Conservation (phyloP, 225 moss, liverwort and hornwort species). For the Sphagnum tenellum region DNA sequence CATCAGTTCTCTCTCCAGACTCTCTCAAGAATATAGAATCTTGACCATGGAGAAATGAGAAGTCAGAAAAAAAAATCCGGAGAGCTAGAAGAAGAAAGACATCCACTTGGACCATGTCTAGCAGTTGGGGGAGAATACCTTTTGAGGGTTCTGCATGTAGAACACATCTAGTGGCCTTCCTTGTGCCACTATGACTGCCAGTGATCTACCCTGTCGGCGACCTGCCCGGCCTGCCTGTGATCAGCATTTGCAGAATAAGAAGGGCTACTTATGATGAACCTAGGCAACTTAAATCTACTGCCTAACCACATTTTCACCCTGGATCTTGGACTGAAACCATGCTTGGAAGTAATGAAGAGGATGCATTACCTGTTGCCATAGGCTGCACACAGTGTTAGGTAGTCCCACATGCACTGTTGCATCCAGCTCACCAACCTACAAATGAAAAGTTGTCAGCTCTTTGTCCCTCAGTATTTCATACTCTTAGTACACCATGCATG, state of each 20-base stretch:
- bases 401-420: slow-evolving; percentile 55
- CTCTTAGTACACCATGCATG: too few relatives aligned
- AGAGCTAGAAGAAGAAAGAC: neutral
- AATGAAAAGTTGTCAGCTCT: neutral
- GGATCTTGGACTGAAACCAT: too few relatives aligned
- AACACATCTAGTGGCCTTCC: slow-evolving; percentile 50
- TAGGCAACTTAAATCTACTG: too few relatives aligned
- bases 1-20: neutral
- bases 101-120: neutral
- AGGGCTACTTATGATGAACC: too few relatives aligned
- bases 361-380: slow-evolving; percentile 47
- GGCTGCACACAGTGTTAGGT: slow-evolving; percentile 56
- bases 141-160: slow-evolving; percentile 49
- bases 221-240: slow-evolving; percentile 53
- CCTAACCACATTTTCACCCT: too few relatives aligned
- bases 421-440: slow-evolving; percentile 50
- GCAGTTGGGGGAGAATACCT: slow-evolving; percentile 13
- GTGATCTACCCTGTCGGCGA: slow-evolving; percentile 49
- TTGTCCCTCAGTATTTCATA: neutral
- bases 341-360: too few relatives aligned
- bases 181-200: slow-evolving; percentile 51
- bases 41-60: too few relatives aligned
- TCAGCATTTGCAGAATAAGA: neutral
- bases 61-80: neutral
- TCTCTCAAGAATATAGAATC: too few relatives aligned